Evolutionary conservation across 257 asterid species (phyloP).

Genomic region (Gentiana macrophylla): DNA sequence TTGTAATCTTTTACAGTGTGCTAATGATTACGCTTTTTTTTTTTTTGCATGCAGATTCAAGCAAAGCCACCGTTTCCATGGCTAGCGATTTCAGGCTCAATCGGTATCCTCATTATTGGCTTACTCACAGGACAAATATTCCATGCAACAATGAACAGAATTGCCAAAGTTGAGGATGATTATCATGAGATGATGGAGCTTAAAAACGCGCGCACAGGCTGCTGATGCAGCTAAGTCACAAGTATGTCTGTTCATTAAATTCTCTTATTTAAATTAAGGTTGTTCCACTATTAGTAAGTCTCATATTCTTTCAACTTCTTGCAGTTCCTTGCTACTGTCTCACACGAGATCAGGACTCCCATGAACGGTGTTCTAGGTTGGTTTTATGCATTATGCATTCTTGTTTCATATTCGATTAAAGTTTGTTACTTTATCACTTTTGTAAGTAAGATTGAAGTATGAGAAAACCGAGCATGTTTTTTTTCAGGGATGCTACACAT

Average conservation of each 20-base stretch:
- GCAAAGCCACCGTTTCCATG: slow-evolving; percentile 90
- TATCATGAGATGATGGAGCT: slow-evolving; percentile 65
- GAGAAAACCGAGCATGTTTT: slow-evolving; percentile 8
- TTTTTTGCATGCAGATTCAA: slow-evolving; percentile 51
- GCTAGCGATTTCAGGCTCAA: slow-evolving; percentile 44
- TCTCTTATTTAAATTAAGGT: neutral
- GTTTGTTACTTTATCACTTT: neutral
- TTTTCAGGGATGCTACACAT: slow-evolving; percentile 87
- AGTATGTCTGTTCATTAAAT: slow-evolving; percentile 24
- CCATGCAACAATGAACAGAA: slow-evolving; percentile 69
- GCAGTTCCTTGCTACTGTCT: slow-evolving; percentile 98
- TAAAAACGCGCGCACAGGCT: slow-evolving; percentile 74
- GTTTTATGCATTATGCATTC: slow-evolving; percentile 16
- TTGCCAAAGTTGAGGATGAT: slow-evolving; percentile 85
- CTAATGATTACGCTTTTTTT: neutral
- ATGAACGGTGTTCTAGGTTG: slow-evolving; percentile 97
- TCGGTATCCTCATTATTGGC: slow-evolving; percentile 47
- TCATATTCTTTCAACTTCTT: slow-evolving; percentile 16
- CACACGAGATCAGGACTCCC: slow-evolving; percentile 99
- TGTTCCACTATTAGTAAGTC: slow-evolving; percentile 1
- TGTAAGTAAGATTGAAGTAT: neutral
- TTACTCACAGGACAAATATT: slow-evolving; percentile 58
- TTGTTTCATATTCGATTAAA: slow-evolving; percentile 1
- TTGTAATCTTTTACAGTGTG: neutral
- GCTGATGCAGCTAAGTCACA: slow-evolving; percentile 94